Base-by-base conservation (phyloP, 345 rosid species). In the Syzygium aromaticum region DNA sequence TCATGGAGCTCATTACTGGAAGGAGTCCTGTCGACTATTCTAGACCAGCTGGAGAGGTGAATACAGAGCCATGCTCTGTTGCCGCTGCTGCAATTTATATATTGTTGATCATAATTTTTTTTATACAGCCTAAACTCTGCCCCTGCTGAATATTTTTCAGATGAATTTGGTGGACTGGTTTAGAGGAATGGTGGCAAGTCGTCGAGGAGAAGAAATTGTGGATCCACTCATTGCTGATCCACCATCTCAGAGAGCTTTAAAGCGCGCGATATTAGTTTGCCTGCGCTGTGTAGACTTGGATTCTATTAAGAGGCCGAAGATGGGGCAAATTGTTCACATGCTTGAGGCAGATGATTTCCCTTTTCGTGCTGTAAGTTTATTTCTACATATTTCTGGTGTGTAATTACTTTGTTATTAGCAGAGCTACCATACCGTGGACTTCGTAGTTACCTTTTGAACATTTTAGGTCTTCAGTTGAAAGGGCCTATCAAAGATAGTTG, bases 261-360 rank as follows among this genome's bases (percentile, higher is more conserved):
- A 95, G 89, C 92, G 99, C 87, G 94, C 94, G 5, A 89, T 96
- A 90, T 93, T 98, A 54, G 94, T 98, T 84, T 98, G 99, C 90
- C 93, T 98, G 64, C 98, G 99, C 83, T 98, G 99, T 88, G 95
- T 98, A 87, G 99, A 98, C 91, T 88, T 96, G 91, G 99, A 96
- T 90, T 92, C 96, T 78, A 87, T 86, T 64, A 98, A 98, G 92
- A 91, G 99, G 51, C 99, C 99, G 27, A 98, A 96, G 93, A 98
- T 98, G 99, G 98, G 99, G 85, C 99, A 96, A 90, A 93, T 98
- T 77, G 94, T 95, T 89, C 99, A 98, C 89, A 95, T 98, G 99
- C 99, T 98, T 30, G 99, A 96, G 88, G 97, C 94, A 43, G 99
- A 98, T 30, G 99, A 98, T 61, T 95, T 96, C 89, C 98, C 98